Percentiles rank a stretch among this genome's conserved stretches.
phyloP scores from a whole-genome alignment of 164 flowering plant genomes.

The Magnolia officinalis region DNA sequence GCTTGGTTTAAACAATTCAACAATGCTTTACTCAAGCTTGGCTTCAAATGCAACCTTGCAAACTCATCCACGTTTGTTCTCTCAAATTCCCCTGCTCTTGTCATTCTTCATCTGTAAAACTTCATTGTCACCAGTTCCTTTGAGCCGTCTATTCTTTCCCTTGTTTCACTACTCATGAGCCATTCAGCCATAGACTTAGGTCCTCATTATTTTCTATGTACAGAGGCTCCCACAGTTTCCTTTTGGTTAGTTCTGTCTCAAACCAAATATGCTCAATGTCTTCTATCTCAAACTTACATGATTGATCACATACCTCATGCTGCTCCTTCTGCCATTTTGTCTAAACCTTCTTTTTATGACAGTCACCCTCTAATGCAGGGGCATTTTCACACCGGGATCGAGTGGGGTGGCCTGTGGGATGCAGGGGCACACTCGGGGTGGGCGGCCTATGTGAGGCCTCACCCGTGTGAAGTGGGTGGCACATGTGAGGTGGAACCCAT shows the following conservation, averaged over 20 bases:
- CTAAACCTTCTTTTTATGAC: neutral
- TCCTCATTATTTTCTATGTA: neutral
- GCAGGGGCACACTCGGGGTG: too few species aligned
- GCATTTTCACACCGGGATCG: too few species aligned
- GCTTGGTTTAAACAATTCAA: neutral
- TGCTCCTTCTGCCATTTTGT: neutral
- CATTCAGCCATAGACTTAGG: neutral
- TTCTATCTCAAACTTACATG: neutral
- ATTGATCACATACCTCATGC: neutral
- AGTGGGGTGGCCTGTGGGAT: too few species aligned
- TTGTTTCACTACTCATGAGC: neutral
- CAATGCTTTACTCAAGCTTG: neutral
- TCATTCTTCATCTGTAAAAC: neutral
- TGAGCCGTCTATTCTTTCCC: neutral
- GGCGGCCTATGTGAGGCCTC: too few species aligned
- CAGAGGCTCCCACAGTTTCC: neutral
- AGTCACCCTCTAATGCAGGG: neutral
- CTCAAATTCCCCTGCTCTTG: neutral
- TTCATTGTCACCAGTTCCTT: neutral
- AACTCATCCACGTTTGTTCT: neutral
- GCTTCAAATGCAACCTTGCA: neutral
- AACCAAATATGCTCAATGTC: neutral
- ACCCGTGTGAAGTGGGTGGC: too few species aligned
- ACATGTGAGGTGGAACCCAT: too few species aligned
- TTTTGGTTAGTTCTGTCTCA: neutral